Base-by-base conservation (phyloP, 371 early-diverging fungal genomes). In the Mortierella sp. region DNA sequence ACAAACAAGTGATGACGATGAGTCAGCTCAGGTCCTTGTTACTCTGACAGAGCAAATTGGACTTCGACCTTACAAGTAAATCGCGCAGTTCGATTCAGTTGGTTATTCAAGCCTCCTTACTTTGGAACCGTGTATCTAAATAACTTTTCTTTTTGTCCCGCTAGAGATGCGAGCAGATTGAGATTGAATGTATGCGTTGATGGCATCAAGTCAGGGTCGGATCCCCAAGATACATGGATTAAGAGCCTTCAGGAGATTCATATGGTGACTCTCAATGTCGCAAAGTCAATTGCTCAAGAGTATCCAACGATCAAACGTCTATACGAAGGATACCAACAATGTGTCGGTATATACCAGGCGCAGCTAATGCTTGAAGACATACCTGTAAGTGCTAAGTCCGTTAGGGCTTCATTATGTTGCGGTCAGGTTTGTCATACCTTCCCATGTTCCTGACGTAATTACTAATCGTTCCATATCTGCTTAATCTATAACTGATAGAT, bases 201-300 rank as follows among this genome's bases (percentile, higher is more conserved):
- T 38, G 69, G 82, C 65, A 83, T 89, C 47, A 88, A 83, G 67
- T 84, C 86, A 47, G 94, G 94, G 3, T 62, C 32, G 2, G 85
- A 86, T 67, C 55, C 84, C 3, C 53, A 71, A 11, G 93, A 95
- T 71, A 89, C 87, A 0, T 95, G 92, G 90, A 68, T 70, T 13
- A 86, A 86, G 58, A 90, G 91, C 88, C 78, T 95, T 10, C 89
- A 92, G 70, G 90, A 92, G 70, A 85, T 95, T 15, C 90, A 89
- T 47, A 77, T 88, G 40, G 88, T 91, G 47, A 91, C 93, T 1
- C 85, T 86, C 10, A 67, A 84, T 1, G 76, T 89, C 4, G 93
- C 95, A 4, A 84, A 79, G 19, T 88, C 90, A 32, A 86, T 95
- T 11, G 84, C 84, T 1, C 47, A 61, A 4, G 76, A 53, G 22